Conservation (phyloP, 148 eudicot genomes). For the Rhododendron molle region DNA sequence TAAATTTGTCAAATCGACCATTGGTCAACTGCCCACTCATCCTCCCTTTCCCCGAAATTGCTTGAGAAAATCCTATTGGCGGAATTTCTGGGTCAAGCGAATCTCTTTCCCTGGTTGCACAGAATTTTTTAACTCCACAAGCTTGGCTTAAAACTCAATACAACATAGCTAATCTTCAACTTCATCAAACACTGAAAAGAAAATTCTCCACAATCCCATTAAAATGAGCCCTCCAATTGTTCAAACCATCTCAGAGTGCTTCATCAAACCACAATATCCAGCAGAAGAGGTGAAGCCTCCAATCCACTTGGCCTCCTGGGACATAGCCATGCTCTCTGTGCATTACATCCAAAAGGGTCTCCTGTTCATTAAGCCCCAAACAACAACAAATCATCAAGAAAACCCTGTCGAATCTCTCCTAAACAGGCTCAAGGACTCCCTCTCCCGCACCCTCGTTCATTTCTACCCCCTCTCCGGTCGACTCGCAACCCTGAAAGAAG, state of each 20-base stretch:
- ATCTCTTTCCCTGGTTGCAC: too few relatives aligned
- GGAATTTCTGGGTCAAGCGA: too few relatives aligned
- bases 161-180: too few relatives aligned
- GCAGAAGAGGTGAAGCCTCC: too few relatives aligned
- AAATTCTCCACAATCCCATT: too few relatives aligned
- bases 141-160: too few relatives aligned
- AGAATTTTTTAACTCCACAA: too few relatives aligned
- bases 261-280: conserved; percentile 8
- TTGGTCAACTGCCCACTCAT: too few relatives aligned
- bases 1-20: too few relatives aligned
- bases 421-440: conserved; percentile 24
- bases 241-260: conserved; percentile 1
- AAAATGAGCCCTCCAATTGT: not conserved
- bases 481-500: conserved; percentile 9
- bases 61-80: too few relatives aligned
- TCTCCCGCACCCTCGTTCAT: conserved; percentile 19
- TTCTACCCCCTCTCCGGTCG: conserved; percentile 27
- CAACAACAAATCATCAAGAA: not conserved
- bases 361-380: conserved; percentile 15
- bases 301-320: conserved; percentile 24
- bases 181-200: too few relatives aligned
- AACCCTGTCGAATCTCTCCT: conserved; percentile 7
- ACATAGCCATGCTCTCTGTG: conserved; percentile 18
- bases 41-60: too few relatives aligned
- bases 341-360: conserved; percentile 45